A percentile compares a stretch with the other conserved stretches of the same genome.
phyloP scores from a whole-genome alignment of 1,284 basidiomycete genomes.

The Malassezia sp. region DNA sequence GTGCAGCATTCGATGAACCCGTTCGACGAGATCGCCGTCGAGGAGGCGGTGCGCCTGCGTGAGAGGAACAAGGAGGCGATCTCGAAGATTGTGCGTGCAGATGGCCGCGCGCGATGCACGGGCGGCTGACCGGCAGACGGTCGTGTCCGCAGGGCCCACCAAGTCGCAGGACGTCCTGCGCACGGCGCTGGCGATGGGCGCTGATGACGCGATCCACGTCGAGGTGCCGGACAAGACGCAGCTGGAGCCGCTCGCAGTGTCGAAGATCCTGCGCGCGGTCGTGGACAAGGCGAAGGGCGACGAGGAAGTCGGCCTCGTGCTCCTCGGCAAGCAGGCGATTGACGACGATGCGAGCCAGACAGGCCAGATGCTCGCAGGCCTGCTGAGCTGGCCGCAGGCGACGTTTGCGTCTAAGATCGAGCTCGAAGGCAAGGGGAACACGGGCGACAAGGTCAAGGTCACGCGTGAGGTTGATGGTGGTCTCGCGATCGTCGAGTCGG shows the following conservation, averaged over 20 bases:
- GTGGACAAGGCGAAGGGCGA: slow-evolving; percentile 59
- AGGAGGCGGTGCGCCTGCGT: slow-evolving; percentile 87
- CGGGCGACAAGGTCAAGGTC: slow-evolving; percentile 61
- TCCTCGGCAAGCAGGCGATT: slow-evolving; percentile 97
- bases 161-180: slow-evolving; percentile 83
- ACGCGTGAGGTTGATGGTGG: slow-evolving; percentile 92
- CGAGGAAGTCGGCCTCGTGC: slow-evolving; percentile 66
- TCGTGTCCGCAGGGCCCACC: slow-evolving; percentile 79
- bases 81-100: slow-evolving; percentile 35
- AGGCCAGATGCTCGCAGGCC: slow-evolving; percentile 90
- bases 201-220: slow-evolving; percentile 83
- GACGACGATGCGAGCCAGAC: slow-evolving; percentile 96
- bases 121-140: slow-evolving; percentile 49
- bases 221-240: slow-evolving; percentile 57
- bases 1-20: slow-evolving; percentile 50
- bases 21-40: slow-evolving; percentile 59
- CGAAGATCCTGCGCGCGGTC: slow-evolving; percentile 68
- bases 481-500: slow-evolving; percentile 67
- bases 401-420: slow-evolving; percentile 87
- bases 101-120: too few species aligned
- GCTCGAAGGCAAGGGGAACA: slow-evolving; percentile 54
- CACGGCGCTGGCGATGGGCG: slow-evolving; percentile 94
- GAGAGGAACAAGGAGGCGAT: slow-evolving; percentile 59
- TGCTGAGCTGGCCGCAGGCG: slow-evolving; percentile 85
- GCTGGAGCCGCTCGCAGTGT: slow-evolving; percentile 71